Evolutionary conservation across 1,284 basidiomycete species (phyloP), one percentile per base, ranked within the genome.

Genomic region (Pseudozyma hubeiensis): DNA sequence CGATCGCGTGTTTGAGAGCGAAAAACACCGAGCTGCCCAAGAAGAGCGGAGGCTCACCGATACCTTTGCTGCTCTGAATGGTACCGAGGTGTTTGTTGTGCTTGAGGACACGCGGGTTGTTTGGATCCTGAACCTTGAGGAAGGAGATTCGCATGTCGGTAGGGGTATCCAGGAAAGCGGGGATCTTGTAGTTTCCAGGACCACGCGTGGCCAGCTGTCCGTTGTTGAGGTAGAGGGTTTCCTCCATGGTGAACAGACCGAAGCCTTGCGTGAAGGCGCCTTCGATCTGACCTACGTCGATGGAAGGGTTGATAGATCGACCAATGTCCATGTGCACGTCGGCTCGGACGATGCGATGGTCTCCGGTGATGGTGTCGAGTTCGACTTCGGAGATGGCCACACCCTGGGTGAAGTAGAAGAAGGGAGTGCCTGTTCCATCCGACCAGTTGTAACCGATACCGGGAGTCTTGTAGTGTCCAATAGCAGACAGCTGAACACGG

Each of bases 221-320:
- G 30, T 81, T 83, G 35, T 78, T 63, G 19, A 81, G 60, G 78
- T 81, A 85, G 0, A 85, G 62, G 9, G 71, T 76, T 64, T 85
- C 85, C 53, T 85, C 85, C 40, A 83, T 80, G 24, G 85, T 85
- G 29, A 67, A 69, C 55, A 84, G 72, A 1, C 85, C 84, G 47
- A 74, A 73, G 35, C 62, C 77, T 73, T 75, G 77, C 41, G 72
- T 74, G 48, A 74, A 69, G 9, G 82, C 83, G 5, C 83, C 83
- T 55, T 83, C 81, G 48, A 85, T 82, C 66, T 85, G 85, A 10
- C 85, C 85, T n/a, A 83, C 81, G 57, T 85, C 85, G 53, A 85
- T 84, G 7, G 74, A 70, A 7, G 85, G 85, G 52, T 85, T 85
- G 74, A 85, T 75, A 35, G 75, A 80, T 3, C 82, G 75, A 4